A percentile compares a stretch with the other conserved stretches of the same genome.
Evolutionary conservation across 2,329 filamentous ascomycete species (phyloP).

Genomic region (Fusarium newnesense): DNA sequence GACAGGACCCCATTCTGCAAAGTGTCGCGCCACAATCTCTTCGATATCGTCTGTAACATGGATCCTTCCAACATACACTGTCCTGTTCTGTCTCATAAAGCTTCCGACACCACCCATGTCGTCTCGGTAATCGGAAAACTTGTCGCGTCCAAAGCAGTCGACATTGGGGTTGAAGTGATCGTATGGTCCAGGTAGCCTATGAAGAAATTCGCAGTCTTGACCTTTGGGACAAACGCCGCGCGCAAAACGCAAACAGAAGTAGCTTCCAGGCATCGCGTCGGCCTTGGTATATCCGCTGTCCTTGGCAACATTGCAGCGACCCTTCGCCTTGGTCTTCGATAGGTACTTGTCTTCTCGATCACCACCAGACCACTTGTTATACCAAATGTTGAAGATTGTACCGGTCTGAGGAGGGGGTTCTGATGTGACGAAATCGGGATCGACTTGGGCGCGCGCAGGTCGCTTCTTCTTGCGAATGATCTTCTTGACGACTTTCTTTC

Average conservation of each 20-base stretch:
- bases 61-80: constrained; percentile 91
- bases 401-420: constrained; percentile 93
- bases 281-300: constrained; percentile 84
- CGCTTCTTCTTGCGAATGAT: constrained; percentile 91
- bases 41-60: constrained; percentile 98
- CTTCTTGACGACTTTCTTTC: constrained; percentile 79
- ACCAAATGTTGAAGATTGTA: constrained; percentile 96
- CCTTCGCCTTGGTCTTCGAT: constrained; percentile 82
- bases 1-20: constrained; percentile 95
- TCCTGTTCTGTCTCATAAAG: constrained; percentile 94
- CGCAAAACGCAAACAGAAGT: constrained; percentile 93
- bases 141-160: constrained; percentile 89
- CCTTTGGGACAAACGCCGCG: constrained; percentile 86
- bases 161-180: constrained; percentile 94
- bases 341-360: constrained; percentile 93
- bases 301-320: constrained; percentile 85
- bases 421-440: constrained; percentile 82
- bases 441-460: constrained; percentile 90
- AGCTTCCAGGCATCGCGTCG: constrained; percentile 80
- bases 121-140: constrained; percentile 91
- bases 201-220: constrained; percentile 92
- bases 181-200: constrained; percentile 85
- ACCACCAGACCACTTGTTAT: constrained; percentile 97
- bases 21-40: constrained; percentile 93
- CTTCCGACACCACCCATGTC: constrained; percentile 98